phyloP scores from a whole-genome alignment of 345 rosid genomes.

The Arabidopsis arenosa region DNA sequence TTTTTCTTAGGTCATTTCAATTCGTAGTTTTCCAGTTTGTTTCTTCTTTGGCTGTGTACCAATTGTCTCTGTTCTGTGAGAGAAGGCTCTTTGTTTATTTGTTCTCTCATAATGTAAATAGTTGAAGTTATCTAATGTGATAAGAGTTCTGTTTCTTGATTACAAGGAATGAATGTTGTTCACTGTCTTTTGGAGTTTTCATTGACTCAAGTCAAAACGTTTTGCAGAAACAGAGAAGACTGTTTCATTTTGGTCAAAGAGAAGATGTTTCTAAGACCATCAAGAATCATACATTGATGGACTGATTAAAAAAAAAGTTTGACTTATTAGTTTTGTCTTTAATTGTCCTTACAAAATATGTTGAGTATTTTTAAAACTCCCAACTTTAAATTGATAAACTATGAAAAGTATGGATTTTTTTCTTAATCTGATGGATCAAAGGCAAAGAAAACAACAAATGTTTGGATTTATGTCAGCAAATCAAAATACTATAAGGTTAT shows the following conservation, averaged over 20 bases:
- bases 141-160: slow-evolving; percentile 8
- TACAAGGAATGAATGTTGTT: background rate
- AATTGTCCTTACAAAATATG: too few relatives aligned
- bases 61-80: slow-evolving; percentile 15
- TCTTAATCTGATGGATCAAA: background rate
- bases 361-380: too few relatives aligned
- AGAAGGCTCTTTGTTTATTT: slow-evolving; percentile 2
- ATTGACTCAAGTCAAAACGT: background rate
- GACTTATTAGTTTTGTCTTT: background rate
- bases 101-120: slow-evolving; percentile 26
- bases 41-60: slow-evolving; percentile 13
- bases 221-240: slow-evolving; percentile 7
- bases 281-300: too few relatives aligned
- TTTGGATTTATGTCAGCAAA: slow-evolving; percentile 31
- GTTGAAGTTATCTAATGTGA: slow-evolving; percentile 29
- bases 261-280: background rate
- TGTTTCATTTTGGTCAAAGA: background rate
- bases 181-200: background rate
- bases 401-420: background rate
- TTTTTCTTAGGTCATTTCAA: background rate
- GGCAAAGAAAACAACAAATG: background rate
- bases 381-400: background rate
- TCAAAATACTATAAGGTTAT: slow-evolving; percentile 6
- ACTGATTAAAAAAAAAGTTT: too few relatives aligned
- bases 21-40: background rate